A percentile compares a stretch with the other conserved stretches of the same genome.
phyloP scores from a whole-genome alignment of 306 rosid genomes.

The Inga oerstediana region DNA sequence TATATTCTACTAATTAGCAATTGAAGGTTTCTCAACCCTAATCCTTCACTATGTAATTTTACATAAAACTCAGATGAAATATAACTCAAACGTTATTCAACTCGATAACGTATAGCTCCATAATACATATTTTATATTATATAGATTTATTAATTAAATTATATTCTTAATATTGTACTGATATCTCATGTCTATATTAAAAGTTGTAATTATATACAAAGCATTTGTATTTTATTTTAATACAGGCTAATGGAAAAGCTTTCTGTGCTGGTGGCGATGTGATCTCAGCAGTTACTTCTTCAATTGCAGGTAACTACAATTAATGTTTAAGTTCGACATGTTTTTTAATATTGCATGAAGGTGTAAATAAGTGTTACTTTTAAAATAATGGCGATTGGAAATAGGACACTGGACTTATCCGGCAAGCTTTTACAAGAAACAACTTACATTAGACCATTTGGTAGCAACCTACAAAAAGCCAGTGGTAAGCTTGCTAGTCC shows the following conservation, averaged over 20 bases:
- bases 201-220: neutral
- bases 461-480: conserved; percentile 38
- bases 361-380: neutral
- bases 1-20: too few species aligned
- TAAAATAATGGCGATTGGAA: neutral
- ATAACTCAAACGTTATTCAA: too few species aligned
- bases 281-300: neutral
- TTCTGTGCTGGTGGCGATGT: neutral
- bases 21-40: too few species aligned
- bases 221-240: neutral
- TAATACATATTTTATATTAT: too few species aligned
- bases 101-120: too few species aligned
- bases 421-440: conserved; percentile 26
- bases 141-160: too few species aligned
- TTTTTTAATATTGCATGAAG: neutral
- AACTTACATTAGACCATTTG: conserved; percentile 16
- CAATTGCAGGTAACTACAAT: neutral
- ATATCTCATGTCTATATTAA: neutral
- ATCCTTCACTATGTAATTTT: too few species aligned
- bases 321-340: neutral
- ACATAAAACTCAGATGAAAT: too few species aligned
- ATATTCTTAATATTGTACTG: too few species aligned
- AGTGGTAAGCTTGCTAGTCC: conserved; percentile 10
- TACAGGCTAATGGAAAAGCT: neutral
- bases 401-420: conserved; percentile 41